Evolutionary conservation across 306 rosid genomes (phyloP).

Genomic region (Acacia confusa): DNA sequence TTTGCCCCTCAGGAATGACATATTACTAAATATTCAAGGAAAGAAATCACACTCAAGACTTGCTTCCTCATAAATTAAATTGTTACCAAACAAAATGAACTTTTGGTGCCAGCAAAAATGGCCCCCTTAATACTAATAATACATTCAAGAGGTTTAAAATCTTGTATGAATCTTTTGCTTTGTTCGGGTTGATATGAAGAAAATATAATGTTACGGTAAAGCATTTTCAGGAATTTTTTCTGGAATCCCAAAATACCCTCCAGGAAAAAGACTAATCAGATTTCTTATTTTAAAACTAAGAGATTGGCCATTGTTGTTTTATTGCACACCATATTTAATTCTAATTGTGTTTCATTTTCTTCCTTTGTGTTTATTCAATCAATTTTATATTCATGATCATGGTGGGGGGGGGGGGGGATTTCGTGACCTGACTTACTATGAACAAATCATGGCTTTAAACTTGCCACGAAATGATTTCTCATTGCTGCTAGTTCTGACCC

Average conservation of each 20-base stretch:
- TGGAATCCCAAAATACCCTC: neutral
- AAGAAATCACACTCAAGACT: slow-evolving; percentile 4
- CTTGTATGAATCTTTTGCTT: neutral
- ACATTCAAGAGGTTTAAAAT: neutral
- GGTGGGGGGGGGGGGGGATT: too few relatives aligned
- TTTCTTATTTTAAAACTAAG: slow-evolving; percentile 2
- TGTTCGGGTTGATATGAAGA: neutral
- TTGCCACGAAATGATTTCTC: slow-evolving; percentile 1
- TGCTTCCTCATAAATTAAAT: neutral
- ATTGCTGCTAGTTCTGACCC: slow-evolving; percentile 6
- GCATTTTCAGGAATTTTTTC: neutral
- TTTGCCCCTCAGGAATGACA: neutral
- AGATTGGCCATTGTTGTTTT: slow-evolving; percentile 9
- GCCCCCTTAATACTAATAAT: neutral
- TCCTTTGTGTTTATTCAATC: neutral
- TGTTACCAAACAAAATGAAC: slow-evolving; percentile 8
- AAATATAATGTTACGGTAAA: slow-evolving; percentile 1
- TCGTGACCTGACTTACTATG: slow-evolving; percentile 21
- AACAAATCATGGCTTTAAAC: slow-evolving; percentile 11
- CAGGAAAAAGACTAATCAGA: neutral
- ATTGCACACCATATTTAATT: neutral
- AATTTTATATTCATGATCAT: slow-evolving; percentile 1
- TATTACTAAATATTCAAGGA: neutral
- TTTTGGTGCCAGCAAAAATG: neutral
- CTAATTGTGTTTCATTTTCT: neutral